phyloP scores from a whole-genome alignment of 805 yeast species.

The Saccharomycopsis fermentans region DNA sequence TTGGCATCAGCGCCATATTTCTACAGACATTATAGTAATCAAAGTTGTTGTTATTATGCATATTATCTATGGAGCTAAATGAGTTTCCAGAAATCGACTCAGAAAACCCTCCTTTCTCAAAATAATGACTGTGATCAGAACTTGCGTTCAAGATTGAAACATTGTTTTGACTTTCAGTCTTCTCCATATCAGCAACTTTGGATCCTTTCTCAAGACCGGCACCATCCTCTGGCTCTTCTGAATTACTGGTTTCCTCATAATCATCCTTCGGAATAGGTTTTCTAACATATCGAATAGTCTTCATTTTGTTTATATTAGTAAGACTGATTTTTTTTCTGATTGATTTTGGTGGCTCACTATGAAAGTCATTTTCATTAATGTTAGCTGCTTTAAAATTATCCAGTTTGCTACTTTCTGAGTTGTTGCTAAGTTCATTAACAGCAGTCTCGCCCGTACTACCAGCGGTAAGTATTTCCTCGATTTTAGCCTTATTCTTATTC shows the following conservation, averaged over 20 bases:
- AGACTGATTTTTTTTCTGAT: not conserved
- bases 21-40: not conserved
- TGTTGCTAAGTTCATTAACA: too few relatives aligned
- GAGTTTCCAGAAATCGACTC: not conserved
- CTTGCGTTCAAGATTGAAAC: not conserved
- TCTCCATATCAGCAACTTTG: not conserved
- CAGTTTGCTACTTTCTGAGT: too few relatives aligned
- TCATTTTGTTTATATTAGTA: not conserved
- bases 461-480: not conserved
- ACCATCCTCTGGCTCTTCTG: not conserved
- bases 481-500: not conserved
- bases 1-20: not conserved
- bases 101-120: not conserved
- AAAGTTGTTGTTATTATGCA: not conserved
- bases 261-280: not conserved
- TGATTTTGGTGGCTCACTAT: not conserved
- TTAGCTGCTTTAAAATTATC: slow-evolving; percentile 15
- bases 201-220: too few relatives aligned
- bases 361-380: slow-evolving; percentile 20
- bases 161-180: not conserved
- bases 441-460: too few relatives aligned
- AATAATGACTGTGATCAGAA: not conserved
- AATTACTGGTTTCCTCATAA: not conserved
- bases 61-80: not conserved
- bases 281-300: not conserved